phyloP scores from a whole-genome alignment of 176 grass and related monocot genomes.

The Melocanna baccifera region DNA sequence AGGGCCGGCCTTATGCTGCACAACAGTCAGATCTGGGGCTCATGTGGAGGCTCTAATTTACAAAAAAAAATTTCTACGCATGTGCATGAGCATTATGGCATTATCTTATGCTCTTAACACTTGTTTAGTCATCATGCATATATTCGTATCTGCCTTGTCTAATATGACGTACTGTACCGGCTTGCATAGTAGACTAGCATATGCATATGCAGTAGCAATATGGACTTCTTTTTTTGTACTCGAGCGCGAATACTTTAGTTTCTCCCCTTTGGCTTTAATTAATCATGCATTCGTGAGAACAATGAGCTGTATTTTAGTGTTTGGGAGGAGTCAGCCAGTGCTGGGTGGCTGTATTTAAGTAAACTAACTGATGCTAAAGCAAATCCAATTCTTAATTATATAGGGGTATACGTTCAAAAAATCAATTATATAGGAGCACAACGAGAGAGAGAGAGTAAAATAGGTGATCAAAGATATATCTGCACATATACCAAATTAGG shows the following conservation, averaged over 20 bases:
- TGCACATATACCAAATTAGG: slow-evolving; percentile 2
- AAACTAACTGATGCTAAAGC: slow-evolving; percentile 24
- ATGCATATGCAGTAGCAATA: not conserved
- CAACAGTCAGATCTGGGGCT: slow-evolving; percentile 7
- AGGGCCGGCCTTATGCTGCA: not conserved
- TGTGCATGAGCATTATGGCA: slow-evolving; percentile 14
- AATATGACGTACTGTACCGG: slow-evolving; percentile 3
- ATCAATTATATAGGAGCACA: no score
- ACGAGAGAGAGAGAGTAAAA: not conserved
- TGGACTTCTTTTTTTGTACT: not conserved
- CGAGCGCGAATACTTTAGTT: slow-evolving; percentile 3
- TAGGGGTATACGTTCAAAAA: no score
- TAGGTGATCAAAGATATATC: slow-evolving; percentile 1
- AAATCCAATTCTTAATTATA: not conserved
- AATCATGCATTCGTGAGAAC: slow-evolving; percentile 42
- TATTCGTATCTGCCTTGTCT: slow-evolving; percentile 9
- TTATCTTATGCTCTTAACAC: not conserved
- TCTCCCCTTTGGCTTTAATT: slow-evolving; percentile 28
- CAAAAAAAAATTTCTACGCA: slow-evolving; percentile 8
- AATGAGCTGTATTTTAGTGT: slow-evolving; percentile 31
- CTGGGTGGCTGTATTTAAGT: not conserved
- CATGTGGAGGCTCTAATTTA: slow-evolving; percentile 3
- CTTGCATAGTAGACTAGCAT: slow-evolving; percentile 8
- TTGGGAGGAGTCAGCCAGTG: slow-evolving; percentile 23
- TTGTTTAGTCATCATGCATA: slow-evolving; percentile 19